Evolutionary conservation across 164 flowering plant genomes (phyloP).

Genomic region (Vitis amurensis): DNA sequence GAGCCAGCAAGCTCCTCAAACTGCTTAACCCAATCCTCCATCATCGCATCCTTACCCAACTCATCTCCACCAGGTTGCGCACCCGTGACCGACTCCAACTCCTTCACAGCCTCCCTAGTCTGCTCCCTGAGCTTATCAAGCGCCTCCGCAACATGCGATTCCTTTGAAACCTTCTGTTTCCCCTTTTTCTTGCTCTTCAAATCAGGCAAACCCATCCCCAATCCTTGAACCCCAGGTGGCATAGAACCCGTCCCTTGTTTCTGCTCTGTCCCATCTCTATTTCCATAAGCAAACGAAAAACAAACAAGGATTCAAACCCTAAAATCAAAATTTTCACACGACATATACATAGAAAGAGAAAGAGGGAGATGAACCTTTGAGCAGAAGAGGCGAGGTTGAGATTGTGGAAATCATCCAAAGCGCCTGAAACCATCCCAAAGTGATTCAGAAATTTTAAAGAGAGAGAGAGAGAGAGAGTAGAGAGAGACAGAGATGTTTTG

Average conservation of each 20-base stretch:
- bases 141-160: conserved; percentile 73
- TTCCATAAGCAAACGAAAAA: conserved; percentile 27
- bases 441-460: neutral
- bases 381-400: conserved; percentile 59
- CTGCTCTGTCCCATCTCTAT: conserved; percentile 29
- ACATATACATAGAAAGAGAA: neutral
- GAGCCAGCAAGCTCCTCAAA: conserved; percentile 89
- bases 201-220: conserved; percentile 87
- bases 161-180: conserved; percentile 64
- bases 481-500: conserved; percentile 1
- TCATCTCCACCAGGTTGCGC: conserved; percentile 44
- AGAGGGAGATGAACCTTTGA: conserved; percentile 25
- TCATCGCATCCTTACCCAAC: conserved; percentile 55
- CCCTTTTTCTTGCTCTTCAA: conserved; percentile 76
- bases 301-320: neutral
- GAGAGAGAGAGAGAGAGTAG: conserved; percentile 3
- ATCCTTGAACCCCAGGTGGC: conserved; percentile 64
- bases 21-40: conserved; percentile 96
- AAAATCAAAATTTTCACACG: neutral
- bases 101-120: conserved; percentile 81
- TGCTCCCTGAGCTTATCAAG: conserved; percentile 89
- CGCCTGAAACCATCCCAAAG: conserved; percentile 48
- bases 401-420: conserved; percentile 80
- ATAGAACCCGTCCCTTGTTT: conserved; percentile 27
- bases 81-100: conserved; percentile 61